Conservation (phyloP, 2,329 filamentous ascomycete species). For the Falciphora oryzae region DNA sequence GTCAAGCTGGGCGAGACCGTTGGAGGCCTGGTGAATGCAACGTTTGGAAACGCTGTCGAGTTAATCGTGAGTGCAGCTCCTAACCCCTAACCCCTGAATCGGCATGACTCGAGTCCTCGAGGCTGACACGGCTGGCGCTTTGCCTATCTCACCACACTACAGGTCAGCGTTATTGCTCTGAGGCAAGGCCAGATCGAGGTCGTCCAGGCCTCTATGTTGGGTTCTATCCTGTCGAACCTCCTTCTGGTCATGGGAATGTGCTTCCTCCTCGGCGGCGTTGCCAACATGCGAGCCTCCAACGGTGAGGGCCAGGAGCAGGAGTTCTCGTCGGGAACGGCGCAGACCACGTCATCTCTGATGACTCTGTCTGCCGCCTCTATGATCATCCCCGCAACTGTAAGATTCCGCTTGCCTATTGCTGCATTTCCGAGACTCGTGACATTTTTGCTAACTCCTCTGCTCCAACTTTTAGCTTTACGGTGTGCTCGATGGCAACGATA, state of each 20-base stretch:
- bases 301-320: slow-evolving; percentile 59
- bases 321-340: slow-evolving; percentile 72
- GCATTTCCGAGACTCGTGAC: no score
- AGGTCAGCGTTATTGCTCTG: slow-evolving; percentile 91
- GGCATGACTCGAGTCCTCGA: not conserved
- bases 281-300: slow-evolving; percentile 49
- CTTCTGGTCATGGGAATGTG: slow-evolving; percentile 80
- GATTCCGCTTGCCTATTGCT: slow-evolving; percentile 14
- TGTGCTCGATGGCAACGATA: slow-evolving; percentile 43
- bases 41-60: slow-evolving; percentile 76
- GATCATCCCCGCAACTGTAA: slow-evolving; percentile 68
- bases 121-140: slow-evolving; percentile 4
- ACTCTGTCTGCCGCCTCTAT: slow-evolving; percentile 69
- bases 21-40: slow-evolving; percentile 69
- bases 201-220: slow-evolving; percentile 97
- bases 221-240: slow-evolving; percentile 91
- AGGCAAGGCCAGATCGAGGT: slow-evolving; percentile 83
- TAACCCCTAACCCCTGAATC: not conserved
- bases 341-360: slow-evolving; percentile 72
- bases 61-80: slow-evolving; percentile 57
- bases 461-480: slow-evolving; percentile 50
- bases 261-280: slow-evolving; percentile 69
- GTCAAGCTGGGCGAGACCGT: slow-evolving; percentile 66
- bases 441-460: not conserved
- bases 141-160: slow-evolving; percentile 8